Base-by-base conservation (phyloP, 2,329 filamentous ascomycete genomes). In the Alternaria triticimaculans region DNA sequence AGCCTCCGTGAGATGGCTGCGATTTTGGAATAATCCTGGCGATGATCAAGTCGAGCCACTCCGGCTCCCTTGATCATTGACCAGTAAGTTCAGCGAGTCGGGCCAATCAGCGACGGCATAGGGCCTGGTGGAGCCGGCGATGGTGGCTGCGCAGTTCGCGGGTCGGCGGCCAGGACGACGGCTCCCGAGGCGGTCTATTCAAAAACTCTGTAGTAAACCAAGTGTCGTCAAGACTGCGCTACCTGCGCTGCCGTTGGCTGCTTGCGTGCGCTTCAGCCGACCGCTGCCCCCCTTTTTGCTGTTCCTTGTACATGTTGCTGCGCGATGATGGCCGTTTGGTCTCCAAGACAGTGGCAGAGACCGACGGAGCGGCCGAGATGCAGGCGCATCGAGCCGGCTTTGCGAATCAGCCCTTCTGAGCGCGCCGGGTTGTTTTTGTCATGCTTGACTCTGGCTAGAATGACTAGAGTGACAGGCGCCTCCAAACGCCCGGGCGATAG, bases 31-130 rank as follows among this genome's bases (percentile, higher is more conserved):
- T 54, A 74, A 72, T 71, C 74, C 66, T 72, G 72, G 65, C 62
- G 72, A 55, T 62, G 70, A 78, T 78, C 73, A 67, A 69, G 63
- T 74, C 75, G 70, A 76, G 70, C 68, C 73, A 72, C 68, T 65
- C 72, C 64, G 75, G 70, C 72, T 71, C 64, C 55, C 56, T 55
- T 59, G 50, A 69, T 70, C 64, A 55, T 70, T 45, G 45, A 64
- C 67, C 64, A 69, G 37, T 30, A 54, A 64, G 26, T 45, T 49
- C 48, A 45, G 21, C 23, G 18, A 8, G 43, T 63, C 66, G 67
- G 57, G 68, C 74, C 72, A 77, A 76, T 76, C 54, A 43, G 37
- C 46, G 25, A 26, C 23, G 6, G 48, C 50, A 23, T n/a, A 48
- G 6, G 6, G 55, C 26, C 20, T 18, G 64, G 71, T 66, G 61